Evolutionary conservation across 208 protist species (phyloP).

Genomic region (Trypanosoma caninum): DNA sequence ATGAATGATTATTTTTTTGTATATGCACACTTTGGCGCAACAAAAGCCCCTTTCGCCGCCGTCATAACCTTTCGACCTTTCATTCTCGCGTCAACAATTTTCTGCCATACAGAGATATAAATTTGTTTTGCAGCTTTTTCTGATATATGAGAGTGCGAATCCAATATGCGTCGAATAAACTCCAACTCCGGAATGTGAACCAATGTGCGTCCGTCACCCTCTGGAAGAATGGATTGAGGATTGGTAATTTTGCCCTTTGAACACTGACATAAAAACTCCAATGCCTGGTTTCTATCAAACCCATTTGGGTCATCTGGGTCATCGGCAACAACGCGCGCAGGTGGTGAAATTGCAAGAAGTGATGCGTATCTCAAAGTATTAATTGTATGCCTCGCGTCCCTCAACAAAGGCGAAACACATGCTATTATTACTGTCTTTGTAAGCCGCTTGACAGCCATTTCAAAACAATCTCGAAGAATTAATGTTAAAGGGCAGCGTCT

Average conservation of each 20-base stretch:
- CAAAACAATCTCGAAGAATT: slow-evolving; percentile 87
- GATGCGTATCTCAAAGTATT: slow-evolving; percentile 89
- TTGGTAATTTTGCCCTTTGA: slow-evolving; percentile 58
- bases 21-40: slow-evolving; percentile 57
- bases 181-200: slow-evolving; percentile 87
- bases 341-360: slow-evolving; percentile 68
- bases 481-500: slow-evolving; percentile 84
- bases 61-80: slow-evolving; percentile 87
- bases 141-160: slow-evolving; percentile 61
- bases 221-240: slow-evolving; percentile 74
- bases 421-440: slow-evolving; percentile 91
- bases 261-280: slow-evolving; percentile 60
- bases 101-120: slow-evolving; percentile 84
- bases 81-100: slow-evolving; percentile 83
- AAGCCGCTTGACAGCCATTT: slow-evolving; percentile 81
- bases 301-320: slow-evolving; percentile 82
- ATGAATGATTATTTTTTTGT: slow-evolving; percentile 23
- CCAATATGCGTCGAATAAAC: slow-evolving; percentile 75
- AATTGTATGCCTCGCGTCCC: slow-evolving; percentile 84
- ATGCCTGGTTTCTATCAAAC: slow-evolving; percentile 71
- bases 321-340: slow-evolving; percentile 60
- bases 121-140: slow-evolving; percentile 88
- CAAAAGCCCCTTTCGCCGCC: slow-evolving; percentile 52
- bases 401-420: slow-evolving; percentile 85
- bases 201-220: slow-evolving; percentile 84